These are phyloP conservation scores for Xylaria castorea DNA, from an alignment of 495 filamentous ascomycete genomes.

Conservation along the genomic window DNA sequence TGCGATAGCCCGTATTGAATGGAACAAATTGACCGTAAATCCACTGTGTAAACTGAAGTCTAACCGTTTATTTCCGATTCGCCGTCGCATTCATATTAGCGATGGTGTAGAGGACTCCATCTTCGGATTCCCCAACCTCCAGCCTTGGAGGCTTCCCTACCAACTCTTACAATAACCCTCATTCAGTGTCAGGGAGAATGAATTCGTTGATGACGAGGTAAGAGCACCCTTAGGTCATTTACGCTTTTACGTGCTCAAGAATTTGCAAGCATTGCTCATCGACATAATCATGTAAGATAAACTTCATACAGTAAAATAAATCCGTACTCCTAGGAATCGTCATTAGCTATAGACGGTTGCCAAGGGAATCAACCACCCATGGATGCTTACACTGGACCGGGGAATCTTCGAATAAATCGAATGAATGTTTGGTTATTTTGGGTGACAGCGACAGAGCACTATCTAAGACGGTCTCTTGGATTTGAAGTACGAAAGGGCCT, in stretches of 20 bases:
- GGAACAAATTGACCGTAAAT: no score
- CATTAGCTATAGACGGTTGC: background rate
- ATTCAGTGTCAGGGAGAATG: slow-evolving; percentile 51
- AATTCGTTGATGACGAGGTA: slow-evolving; percentile 61
- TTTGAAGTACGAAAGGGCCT: slow-evolving; percentile 51
- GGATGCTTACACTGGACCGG: slow-evolving; percentile 46
- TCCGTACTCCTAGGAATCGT: slow-evolving; percentile 47
- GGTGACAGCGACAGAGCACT: slow-evolving; percentile 28
- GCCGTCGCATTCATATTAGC: no score
- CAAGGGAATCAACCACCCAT: background rate
- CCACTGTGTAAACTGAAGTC: no score
- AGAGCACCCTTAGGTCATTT: slow-evolving; percentile 56
- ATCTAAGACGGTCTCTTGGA: slow-evolving; percentile 40
- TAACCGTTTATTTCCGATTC: no score
- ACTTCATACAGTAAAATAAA: slow-evolving; percentile 61
- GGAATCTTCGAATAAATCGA: slow-evolving; percentile 57
- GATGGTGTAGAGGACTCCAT: no score
- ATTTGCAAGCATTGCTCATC: slow-evolving; percentile 50
- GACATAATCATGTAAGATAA: slow-evolving; percentile 60
- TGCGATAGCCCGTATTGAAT: no score
- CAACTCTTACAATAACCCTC: no score
- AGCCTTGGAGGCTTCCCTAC: no score
- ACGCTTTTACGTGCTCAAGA: slow-evolving; percentile 48
- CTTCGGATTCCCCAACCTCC: no score
- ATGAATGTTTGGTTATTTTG: slow-evolving; percentile 45